Evolutionary conservation across 2,329 filamentous ascomycete genomes (phyloP), one percentile per base, ranked within the genome.

Genomic region (Claviceps fusiformis): DNA sequence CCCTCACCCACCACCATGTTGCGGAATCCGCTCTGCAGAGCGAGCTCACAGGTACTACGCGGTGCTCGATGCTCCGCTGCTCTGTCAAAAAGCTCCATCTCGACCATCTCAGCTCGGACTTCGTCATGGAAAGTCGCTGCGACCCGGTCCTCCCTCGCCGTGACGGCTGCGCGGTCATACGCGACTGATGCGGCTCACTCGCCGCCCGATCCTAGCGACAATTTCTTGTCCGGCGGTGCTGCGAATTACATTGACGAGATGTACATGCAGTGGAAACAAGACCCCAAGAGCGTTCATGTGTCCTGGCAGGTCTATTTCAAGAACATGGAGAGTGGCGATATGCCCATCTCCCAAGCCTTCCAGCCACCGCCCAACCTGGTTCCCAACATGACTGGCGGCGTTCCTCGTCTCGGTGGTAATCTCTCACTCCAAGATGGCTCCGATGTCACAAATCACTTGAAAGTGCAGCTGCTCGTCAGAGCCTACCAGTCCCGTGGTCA

Each of bases 221-320:
- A 85, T 75, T 98, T 98, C 79, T 81, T 98, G 59, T 89, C 90
- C 60, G 93, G 93, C 62, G 97, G 89, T 77, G 93, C 92, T 58
- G 93, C 93, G 73, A 96, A 95, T 77, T 98, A 98, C 76, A 89
- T 98, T 70, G 93, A 98, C 72, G 93, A 96, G 78, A 98, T 98
- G 93, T 98, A 98, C 74, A 78, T 96, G 76, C 85, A 91, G 70
- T 98, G 93, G 93, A 95, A 92, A 75, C 79, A 87, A 61, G 90
- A 98, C 65, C 91, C 93, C 53, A 81, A 83, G 65, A 95, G 89
- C 68, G 93, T 98, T 57, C 93, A 98, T 73, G 80, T 95, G 65
- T 98, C 93, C 70, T 98, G 93, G 93, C 92, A 95, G 76, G 85
- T 95, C 69, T 98, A 98, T 81, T 98, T 98, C 81, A 89, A 85